phyloP scores from a whole-genome alignment of 179 eudicot species.

The Camellia oleifera region DNA sequence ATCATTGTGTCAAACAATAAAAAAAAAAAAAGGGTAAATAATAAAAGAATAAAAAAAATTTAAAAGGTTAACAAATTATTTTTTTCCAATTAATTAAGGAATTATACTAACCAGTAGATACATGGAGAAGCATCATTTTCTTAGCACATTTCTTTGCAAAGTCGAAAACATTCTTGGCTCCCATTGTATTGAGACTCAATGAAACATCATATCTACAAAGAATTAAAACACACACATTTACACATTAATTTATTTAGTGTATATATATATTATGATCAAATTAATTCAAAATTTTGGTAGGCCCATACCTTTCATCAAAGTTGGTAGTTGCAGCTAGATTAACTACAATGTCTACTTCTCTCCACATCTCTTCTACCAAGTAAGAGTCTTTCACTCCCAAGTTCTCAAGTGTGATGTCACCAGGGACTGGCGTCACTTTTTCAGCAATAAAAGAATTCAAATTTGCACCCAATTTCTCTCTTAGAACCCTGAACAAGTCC shows the following conservation, averaged over 20 bases:
- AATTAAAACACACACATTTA: not conserved
- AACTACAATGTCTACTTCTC: slow-evolving; percentile 56
- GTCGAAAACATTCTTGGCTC: slow-evolving; percentile 62
- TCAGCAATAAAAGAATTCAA: slow-evolving; percentile 46
- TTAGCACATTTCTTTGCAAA: slow-evolving; percentile 66
- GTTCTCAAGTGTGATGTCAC: slow-evolving; percentile 63
- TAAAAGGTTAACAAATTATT: not conserved
- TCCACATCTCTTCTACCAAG: slow-evolving; percentile 49
- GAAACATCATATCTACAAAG: slow-evolving; percentile 61
- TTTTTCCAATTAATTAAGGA: not conserved
- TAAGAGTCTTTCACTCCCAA: slow-evolving; percentile 47
- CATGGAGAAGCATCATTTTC: slow-evolving; percentile 63
- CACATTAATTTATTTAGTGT: not conserved
- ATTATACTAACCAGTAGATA: slow-evolving; percentile 69
- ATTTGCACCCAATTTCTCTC: slow-evolving; percentile 52
- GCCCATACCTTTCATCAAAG: slow-evolving; percentile 75
- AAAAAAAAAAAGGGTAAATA: not conserved
- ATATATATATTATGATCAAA: too few species aligned
- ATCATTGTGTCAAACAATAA: not conserved
- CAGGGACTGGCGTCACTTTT: slow-evolving; percentile 57
- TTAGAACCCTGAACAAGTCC: slow-evolving; percentile 71
- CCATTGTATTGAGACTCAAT: slow-evolving; percentile 56
- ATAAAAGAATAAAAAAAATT: not conserved
- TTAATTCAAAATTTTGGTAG: not conserved
- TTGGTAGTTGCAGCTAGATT: slow-evolving; percentile 87